These are phyloP conservation scores for Serendipita indica DNA, from an alignment of 768 basidiomycete species.

Conservation along the genomic window DNA sequence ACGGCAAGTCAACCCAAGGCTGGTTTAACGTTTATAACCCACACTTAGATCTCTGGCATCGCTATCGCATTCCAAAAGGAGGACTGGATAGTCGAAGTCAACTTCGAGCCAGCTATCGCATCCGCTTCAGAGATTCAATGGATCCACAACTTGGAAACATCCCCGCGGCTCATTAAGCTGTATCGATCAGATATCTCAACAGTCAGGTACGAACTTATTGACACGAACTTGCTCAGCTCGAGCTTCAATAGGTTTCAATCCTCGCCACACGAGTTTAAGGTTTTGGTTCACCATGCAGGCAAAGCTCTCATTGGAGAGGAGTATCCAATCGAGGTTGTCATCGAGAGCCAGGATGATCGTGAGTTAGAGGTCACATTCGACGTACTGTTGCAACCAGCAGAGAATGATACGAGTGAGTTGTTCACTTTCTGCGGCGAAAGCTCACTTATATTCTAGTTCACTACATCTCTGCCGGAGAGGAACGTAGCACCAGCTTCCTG, in stretches of 20 bases:
- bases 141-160: constrained; percentile 16
- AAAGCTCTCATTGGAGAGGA: constrained; percentile 73
- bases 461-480: constrained; percentile 40
- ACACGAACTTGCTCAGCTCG: not conserved
- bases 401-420: constrained; percentile 53
- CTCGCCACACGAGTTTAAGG: constrained; percentile 40
- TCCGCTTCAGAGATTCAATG: not conserved
- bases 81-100: constrained; percentile 53
- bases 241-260: constrained; percentile 24
- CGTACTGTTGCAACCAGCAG: constrained; percentile 65
- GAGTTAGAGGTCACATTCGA: constrained; percentile 56
- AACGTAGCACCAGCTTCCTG: constrained; percentile 56
- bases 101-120: constrained; percentile 31
- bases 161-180: constrained; percentile 39
- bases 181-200: constrained; percentile 32
- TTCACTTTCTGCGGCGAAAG: not conserved
- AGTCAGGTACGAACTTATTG: constrained; percentile 30
- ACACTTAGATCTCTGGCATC: not conserved
- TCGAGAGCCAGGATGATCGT: constrained; percentile 57
- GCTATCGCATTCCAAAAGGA: constrained; percentile 33
- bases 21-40: not conserved
- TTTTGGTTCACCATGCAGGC: constrained; percentile 41
- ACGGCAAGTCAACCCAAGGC: constrained; percentile 31
- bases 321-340: constrained; percentile 54
- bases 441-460: constrained; percentile 34